Evolutionary conservation across 169 alveolate species (phyloP).

Genomic region (Eimeria praecox): DNA sequence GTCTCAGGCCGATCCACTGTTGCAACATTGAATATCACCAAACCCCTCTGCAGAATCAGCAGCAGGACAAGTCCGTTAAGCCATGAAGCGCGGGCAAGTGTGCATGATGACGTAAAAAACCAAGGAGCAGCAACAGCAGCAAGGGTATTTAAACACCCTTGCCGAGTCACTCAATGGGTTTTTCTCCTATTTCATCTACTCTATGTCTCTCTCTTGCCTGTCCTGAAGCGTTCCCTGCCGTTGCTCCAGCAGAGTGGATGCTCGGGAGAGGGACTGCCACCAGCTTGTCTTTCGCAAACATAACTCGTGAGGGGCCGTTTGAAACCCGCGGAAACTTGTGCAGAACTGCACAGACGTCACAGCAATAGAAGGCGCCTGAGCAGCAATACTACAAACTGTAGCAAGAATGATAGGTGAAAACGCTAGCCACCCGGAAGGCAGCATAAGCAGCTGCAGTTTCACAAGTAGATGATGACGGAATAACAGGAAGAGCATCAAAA

Average conservation of each 20-base stretch:
- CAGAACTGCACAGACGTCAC: background rate
- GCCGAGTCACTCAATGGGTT: background rate
- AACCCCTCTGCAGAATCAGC: slow-evolving; percentile 9
- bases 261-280: background rate
- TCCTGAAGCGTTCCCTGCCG: background rate
- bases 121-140: too few relatives aligned
- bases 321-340: slow-evolving; percentile 18
- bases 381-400: background rate
- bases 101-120: too few relatives aligned
- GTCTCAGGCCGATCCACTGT: slow-evolving; percentile 22
- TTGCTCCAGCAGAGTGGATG: background rate
- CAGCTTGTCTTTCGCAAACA: slow-evolving; percentile 16
- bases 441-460: too few relatives aligned
- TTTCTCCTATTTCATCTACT: background rate
- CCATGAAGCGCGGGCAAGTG: background rate
- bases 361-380: background rate
- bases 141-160: too few relatives aligned
- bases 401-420: background rate
- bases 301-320: background rate
- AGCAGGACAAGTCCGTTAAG: background rate
- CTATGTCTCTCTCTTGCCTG: background rate
- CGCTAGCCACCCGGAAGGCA: background rate
- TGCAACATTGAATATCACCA: background rate
- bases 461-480: too few relatives aligned
- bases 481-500: too few relatives aligned